phyloP scores from a whole-genome alignment of 2,329 filamentous ascomycete genomes.

The Polytolypa hystricis region DNA sequence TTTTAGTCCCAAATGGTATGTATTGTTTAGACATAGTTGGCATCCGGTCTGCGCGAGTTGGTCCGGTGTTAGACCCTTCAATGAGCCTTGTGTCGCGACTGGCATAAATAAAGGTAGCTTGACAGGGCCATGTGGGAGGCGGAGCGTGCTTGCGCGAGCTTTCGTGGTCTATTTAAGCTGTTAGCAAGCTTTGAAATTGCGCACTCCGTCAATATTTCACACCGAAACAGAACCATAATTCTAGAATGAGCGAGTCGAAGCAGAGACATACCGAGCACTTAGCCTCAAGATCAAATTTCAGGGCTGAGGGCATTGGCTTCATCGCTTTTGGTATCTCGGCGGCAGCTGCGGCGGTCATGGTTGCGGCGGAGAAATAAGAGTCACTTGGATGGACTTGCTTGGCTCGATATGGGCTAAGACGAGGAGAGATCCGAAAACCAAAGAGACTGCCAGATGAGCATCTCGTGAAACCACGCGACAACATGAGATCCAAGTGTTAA shows the following conservation, averaged over 20 bases:
- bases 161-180: constrained; percentile 63
- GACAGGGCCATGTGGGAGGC: constrained; percentile 83
- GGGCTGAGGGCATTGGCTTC: constrained; percentile 44
- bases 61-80: constrained; percentile 87
- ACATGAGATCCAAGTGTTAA: too few relatives aligned
- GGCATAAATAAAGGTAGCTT: constrained; percentile 96
- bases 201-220: too few relatives aligned
- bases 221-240: not conserved
- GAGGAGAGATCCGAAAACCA: too few relatives aligned
- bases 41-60: constrained; percentile 86
- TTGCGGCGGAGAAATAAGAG: not conserved
- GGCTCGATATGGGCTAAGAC: too few relatives aligned
- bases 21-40: constrained; percentile 90
- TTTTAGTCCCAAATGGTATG: constrained; percentile 90
- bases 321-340: constrained; percentile 7
- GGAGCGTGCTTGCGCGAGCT: constrained; percentile 78
- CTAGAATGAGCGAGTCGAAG: not conserved
- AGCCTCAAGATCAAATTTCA: constrained; percentile 67
- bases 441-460: too few relatives aligned
- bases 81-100: constrained; percentile 87
- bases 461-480: too few relatives aligned
- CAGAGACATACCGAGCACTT: constrained; percentile 60
- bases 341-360: not conserved
- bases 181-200: constrained; percentile 7
- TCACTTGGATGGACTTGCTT: too few relatives aligned